Evolutionary conservation across 306 rosid genomes (phyloP).

Genomic region (Glycine tomentella): DNA sequence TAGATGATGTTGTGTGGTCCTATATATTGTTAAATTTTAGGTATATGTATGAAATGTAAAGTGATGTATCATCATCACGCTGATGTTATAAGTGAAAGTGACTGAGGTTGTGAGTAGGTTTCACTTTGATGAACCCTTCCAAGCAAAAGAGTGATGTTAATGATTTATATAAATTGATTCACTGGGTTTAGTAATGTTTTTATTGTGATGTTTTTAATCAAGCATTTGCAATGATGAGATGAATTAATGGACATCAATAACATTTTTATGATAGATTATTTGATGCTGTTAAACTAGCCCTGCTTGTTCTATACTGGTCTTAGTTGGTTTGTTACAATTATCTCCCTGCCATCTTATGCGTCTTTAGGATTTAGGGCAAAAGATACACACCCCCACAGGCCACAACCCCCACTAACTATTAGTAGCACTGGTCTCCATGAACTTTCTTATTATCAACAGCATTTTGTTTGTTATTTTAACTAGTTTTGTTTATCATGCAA

Average conservation of each 20-base stretch:
- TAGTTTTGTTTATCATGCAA: conserved; percentile 10
- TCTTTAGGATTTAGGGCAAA: neutral
- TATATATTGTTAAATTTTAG: neutral
- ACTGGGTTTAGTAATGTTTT: neutral
- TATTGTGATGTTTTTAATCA: neutral
- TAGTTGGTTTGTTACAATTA: conserved; percentile 1
- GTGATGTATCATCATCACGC: neutral
- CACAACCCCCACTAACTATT: neutral
- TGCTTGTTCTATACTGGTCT: too few relatives aligned
- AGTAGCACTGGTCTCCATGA: neutral
- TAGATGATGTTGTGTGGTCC: too few relatives aligned
- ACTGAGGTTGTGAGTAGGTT: conserved; percentile 21
- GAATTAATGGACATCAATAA: neutral
- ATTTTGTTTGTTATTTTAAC: neutral
- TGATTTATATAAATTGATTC: conserved; percentile 2
- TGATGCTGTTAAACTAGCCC: too few relatives aligned
- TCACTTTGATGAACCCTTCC: conserved; percentile 8
- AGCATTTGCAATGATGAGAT: neutral
- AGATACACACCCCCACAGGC: neutral
- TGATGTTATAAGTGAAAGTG: neutral
- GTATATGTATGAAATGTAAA: neutral
- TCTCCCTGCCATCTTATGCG: neutral
- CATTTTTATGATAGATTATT: neutral
- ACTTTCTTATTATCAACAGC: neutral
- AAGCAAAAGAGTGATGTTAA: neutral